Conservation (phyloP, 345 rosid genomes). For the Cardiospermum halicacabum region DNA sequence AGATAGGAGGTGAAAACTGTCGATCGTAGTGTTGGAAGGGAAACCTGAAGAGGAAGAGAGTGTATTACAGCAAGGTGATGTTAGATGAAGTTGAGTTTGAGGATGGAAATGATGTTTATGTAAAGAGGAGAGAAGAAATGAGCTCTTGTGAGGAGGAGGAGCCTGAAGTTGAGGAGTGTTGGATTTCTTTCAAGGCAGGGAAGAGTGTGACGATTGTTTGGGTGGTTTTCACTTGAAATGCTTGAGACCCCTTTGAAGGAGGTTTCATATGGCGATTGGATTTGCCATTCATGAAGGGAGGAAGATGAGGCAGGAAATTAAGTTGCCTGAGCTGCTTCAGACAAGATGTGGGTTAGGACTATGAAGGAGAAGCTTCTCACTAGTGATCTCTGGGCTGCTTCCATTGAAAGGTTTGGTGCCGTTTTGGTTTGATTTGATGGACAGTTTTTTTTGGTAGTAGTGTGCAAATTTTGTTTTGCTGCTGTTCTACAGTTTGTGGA, state of each 20-base stretch:
- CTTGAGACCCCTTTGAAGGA: conserved; percentile 70
- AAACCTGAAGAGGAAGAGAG: conserved; percentile 35
- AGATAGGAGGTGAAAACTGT: conserved; percentile 10
- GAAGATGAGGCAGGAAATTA: conserved; percentile 46
- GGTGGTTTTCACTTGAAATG: conserved; percentile 93
- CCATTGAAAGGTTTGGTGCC: conserved; percentile 53
- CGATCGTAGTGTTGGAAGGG: conserved; percentile 5
- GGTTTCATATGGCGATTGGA: conserved; percentile 92
- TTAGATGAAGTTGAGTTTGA: conserved; percentile 67
- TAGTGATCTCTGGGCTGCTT: conserved; percentile 79
- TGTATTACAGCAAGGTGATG: conserved; percentile 61
- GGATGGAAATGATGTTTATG: conserved; percentile 76
- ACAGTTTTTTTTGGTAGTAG: no score
- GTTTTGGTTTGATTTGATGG: no score
- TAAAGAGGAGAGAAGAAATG: conserved; percentile 76
- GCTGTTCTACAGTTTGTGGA: conserved; percentile 61
- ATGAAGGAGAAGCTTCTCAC: conserved; percentile 89
- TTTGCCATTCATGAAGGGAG: conserved; percentile 58
- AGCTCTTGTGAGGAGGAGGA: conserved; percentile 65
- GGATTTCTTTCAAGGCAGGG: conserved; percentile 66
- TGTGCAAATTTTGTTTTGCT: no score
- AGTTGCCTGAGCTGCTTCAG: conserved; percentile 46
- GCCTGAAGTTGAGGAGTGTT: conserved; percentile 74
- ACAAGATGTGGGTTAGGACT: conserved; percentile 62
- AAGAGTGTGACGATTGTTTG: conserved; percentile 78